These are phyloP conservation scores for Aspergillus asperescens DNA, from an alignment of 495 filamentous ascomycete genomes.

Conservation along the genomic window DNA sequence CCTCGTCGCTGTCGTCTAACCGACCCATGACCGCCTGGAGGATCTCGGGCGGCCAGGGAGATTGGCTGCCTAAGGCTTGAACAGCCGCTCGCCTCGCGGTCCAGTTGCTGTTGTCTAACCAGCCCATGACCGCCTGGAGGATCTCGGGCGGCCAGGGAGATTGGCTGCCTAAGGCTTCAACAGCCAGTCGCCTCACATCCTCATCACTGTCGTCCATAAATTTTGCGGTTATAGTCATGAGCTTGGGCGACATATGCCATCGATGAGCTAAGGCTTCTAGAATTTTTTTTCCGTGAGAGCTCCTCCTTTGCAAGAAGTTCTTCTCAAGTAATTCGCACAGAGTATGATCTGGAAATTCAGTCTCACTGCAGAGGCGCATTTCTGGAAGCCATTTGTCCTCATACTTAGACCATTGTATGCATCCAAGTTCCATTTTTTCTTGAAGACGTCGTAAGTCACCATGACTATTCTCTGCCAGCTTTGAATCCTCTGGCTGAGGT, in stretches of 20 bases:
- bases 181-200: not conserved
- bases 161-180: not conserved
- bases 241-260: conserved; percentile 4
- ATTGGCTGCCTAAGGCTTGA: not conserved
- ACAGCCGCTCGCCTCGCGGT: not conserved
- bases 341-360: conserved; percentile 3
- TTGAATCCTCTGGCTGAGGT: conserved; percentile 1
- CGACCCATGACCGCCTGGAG: not conserved
- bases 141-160: not conserved
- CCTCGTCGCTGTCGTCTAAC: not conserved
- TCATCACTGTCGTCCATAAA: not conserved
- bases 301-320: not conserved
- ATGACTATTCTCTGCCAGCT: not conserved
- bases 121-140: not conserved
- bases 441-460: not conserved
- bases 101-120: not conserved
- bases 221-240: not conserved
- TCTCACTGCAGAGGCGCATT: conserved; percentile 2
- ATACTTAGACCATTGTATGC: not conserved
- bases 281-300: not conserved
- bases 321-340: not conserved
- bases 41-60: not conserved
- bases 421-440: not conserved
- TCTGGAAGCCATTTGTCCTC: not conserved
- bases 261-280: not conserved